Percentiles rank a stretch among this genome's conserved stretches.
These are phyloP conservation scores for Paramecium pentaurelia DNA, from an alignment of 73 alveolate genomes.

Conservation along the genomic window DNA sequence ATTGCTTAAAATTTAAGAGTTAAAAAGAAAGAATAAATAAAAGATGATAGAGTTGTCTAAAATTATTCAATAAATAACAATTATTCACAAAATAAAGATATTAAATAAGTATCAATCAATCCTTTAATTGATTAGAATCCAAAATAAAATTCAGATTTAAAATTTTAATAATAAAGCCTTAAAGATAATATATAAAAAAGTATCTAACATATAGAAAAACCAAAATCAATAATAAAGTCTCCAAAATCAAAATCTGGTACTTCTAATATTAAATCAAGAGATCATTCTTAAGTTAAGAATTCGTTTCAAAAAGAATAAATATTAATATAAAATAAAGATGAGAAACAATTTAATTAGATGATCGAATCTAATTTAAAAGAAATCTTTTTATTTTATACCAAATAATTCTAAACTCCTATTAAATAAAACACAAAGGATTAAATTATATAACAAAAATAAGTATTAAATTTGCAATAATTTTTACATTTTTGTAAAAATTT, in stretches of 20 bases:
- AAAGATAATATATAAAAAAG: background rate
- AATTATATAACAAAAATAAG: background rate
- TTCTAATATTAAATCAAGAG: background rate
- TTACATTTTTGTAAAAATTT: slow-evolving; percentile 21
- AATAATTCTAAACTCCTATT: background rate
- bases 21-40: background rate
- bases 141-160: background rate
- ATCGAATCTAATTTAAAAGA: background rate
- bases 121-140: background rate
- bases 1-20: background rate
- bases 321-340: background rate
- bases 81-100: background rate
- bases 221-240: background rate
- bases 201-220: background rate
- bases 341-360: background rate
- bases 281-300: background rate
- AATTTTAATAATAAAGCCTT: background rate
- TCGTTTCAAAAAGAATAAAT: background rate
- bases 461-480: background rate
- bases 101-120: background rate
- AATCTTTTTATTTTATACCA: background rate
- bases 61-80: background rate
- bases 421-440: background rate
- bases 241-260: background rate
- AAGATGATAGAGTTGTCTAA: background rate